Evolutionary conservation across 148 eudicot genomes (phyloP), one percentile per base, ranked within the genome.

Genomic region (Fallopia convolvulus): DNA sequence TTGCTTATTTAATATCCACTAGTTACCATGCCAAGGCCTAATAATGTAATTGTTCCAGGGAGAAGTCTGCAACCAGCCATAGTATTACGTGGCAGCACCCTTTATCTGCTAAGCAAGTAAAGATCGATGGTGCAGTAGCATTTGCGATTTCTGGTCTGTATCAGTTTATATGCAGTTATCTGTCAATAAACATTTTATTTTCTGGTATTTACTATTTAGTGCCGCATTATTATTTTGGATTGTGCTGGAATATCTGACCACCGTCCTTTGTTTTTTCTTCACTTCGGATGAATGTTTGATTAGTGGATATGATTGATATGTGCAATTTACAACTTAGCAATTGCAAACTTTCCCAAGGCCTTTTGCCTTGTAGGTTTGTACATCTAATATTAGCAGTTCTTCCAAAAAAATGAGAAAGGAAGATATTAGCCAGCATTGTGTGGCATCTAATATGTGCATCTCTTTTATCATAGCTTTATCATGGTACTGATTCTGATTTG

Each of bases 11-110:
- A 13, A 30, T 14, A 63, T 63, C 8, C 41, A 32, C 5, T 32
- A 13, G 14, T 65, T 33, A 65, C 71, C 71, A 12, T 58, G 66
- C 11, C 12, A 26, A 65, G 8, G 71, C 41, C 71, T 68, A 39
- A 68, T 36, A 68, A 66, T 68, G 72, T 73, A 46, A 44, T 42
- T 73, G 49, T 44, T 44, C 11, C 88, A 94, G 98, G 84, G 97
- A 94, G 80, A 85, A 86, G 79, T 92, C 98, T 76, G 98, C 97
- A 83, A 89, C 90, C 72, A 90, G 98, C 78, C 98, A 94, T 82
- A 78, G 90, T 48, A 86, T 90, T 72, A 92, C 96, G 56, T 88
- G 93, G 97, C 88, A 82, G 61, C 78, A 84, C 83, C 80, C 93
- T 84, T 33, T 92, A 52, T 78, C 90, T 77, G 98, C 76, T 75